phyloP scores from a whole-genome alignment of 2,329 filamentous ascomycete genomes.

The Penicillium aurantiogriseum region DNA sequence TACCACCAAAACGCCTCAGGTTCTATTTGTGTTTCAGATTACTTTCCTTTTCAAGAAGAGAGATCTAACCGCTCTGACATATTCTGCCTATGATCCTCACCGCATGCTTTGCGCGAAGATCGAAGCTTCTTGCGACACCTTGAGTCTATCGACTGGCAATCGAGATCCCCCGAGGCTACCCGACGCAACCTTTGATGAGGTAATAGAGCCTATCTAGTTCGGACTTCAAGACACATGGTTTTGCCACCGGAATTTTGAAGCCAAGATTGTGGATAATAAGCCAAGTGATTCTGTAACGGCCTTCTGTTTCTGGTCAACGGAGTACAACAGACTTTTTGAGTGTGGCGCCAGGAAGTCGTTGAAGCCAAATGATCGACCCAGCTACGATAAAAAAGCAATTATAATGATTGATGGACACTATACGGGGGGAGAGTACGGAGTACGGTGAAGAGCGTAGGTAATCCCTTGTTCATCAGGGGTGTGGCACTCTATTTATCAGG shows the following conservation, averaged over 20 bases:
- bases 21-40: neutral
- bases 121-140: constrained; percentile 2
- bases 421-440: neutral
- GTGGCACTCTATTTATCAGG: neutral
- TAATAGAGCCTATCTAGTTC: neutral
- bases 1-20: constrained; percentile 13
- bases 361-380: neutral
- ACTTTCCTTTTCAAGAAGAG: neutral
- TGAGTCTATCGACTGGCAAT: neutral
- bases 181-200: constrained; percentile 12
- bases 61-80: neutral
- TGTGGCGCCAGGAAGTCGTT: constrained; percentile 2
- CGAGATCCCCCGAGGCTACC: constrained; percentile 12
- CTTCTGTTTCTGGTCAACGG: constrained; percentile 2
- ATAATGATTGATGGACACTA: neutral
- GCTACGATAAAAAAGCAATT: constrained; percentile 6
- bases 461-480: neutral
- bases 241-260: constrained; percentile 11
- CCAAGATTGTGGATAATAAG: neutral
- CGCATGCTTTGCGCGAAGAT: neutral
- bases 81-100: neutral
- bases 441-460: too few relatives aligned
- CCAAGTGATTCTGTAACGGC: neutral
- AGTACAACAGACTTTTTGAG: constrained; percentile 5
- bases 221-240: constrained; percentile 13